Base-by-base conservation (phyloP, 164 flowering plant genomes). In the Warburgia ugandensis region DNA sequence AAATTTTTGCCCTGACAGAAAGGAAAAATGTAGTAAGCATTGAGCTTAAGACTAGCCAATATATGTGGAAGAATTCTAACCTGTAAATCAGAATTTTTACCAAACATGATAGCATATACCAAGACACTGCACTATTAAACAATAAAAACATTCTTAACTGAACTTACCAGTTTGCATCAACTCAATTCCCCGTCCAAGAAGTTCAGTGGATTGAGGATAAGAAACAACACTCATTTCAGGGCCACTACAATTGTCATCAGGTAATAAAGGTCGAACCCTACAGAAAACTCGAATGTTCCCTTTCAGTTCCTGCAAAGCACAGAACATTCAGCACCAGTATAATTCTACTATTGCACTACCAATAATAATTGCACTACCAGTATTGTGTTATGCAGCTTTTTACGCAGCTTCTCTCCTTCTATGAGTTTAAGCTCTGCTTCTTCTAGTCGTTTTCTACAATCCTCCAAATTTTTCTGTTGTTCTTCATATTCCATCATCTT, bases 281-380 rank as follows among this genome's bases (percentile, higher is more conserved):
- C 99, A 94, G 62, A 94, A 94, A 12, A 94, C 99, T 1, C 99
- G 80, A 16, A 94, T 89, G 50, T 94, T 94, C 26, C 99, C 99
- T 63, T 94, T 94, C n/a, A 94, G 60, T 65, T 94, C 99, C 99
- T 94, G 79, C 45, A 67, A 9, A 17, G 55, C 26, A 40, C 35
- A 52, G 53, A 43, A 22, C 19, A 16, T 25, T 49, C 20, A 59
- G 60, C 14, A 48, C 20, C 16, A 25, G 23, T 10, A 35, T 16
- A 21, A 49, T 23, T 9, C 29, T 11, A 11, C 6, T 9, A 26
- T 21, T 17, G 20, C 10, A n/a, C 27, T 14, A 40, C 17, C 1
- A 23, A 3, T 25, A 12, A 53, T 8, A 5, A 8, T 12, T 20
- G 22, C 26, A 28, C 2, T 77, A 89, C 99, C 94, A 82, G 53